A percentile compares a stretch with the other conserved stretches of the same genome.
phyloP scores from a whole-genome alignment of 2,329 filamentous ascomycete genomes.

The Lasiodiplodia theobromae region DNA sequence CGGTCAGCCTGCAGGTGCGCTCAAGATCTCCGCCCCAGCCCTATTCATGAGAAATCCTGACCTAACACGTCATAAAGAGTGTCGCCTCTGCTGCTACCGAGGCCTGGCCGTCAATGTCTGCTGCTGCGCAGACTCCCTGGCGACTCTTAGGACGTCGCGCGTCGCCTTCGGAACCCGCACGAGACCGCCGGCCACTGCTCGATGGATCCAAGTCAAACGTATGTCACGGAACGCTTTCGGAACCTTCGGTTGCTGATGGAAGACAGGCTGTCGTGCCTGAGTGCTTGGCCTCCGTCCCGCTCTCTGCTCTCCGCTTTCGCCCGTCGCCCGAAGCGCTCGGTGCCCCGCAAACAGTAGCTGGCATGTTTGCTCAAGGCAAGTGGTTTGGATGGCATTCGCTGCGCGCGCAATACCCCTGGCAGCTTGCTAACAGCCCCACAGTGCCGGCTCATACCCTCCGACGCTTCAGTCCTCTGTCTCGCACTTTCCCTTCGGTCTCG shows the following conservation, averaged over 20 bases:
- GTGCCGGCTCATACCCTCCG: constrained; percentile 16
- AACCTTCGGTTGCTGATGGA: background rate
- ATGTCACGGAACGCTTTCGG: background rate
- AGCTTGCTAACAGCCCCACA: background rate
- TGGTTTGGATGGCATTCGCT: background rate
- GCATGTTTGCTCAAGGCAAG: constrained; percentile 27
- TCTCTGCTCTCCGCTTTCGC: constrained; percentile 33
- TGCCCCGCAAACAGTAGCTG: constrained; percentile 17
- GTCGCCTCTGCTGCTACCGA: constrained; percentile 48
- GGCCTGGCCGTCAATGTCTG: constrained; percentile 50
- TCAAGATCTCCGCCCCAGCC: constrained; percentile 37
- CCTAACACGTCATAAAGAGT: constrained; percentile 48
- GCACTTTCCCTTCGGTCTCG: constrained; percentile 2
- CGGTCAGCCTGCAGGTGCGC: constrained; percentile 57
- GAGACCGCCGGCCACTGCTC: constrained; percentile 13
- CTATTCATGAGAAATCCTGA: constrained; percentile 30
- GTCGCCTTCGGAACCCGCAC: constrained; percentile 34
- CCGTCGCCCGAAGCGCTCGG: constrained; percentile 27
- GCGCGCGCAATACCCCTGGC: background rate
- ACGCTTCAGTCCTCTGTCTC: constrained; percentile 17
- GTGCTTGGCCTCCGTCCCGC: constrained; percentile 14
- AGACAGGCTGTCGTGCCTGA: constrained; percentile 15
- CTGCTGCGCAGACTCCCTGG: constrained; percentile 46
- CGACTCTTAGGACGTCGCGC: constrained; percentile 39
- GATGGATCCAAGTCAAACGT: constrained; percentile 11